Conservation (phyloP, 192 early-diverging fungal species). For the Coemansia sp. region DNA sequence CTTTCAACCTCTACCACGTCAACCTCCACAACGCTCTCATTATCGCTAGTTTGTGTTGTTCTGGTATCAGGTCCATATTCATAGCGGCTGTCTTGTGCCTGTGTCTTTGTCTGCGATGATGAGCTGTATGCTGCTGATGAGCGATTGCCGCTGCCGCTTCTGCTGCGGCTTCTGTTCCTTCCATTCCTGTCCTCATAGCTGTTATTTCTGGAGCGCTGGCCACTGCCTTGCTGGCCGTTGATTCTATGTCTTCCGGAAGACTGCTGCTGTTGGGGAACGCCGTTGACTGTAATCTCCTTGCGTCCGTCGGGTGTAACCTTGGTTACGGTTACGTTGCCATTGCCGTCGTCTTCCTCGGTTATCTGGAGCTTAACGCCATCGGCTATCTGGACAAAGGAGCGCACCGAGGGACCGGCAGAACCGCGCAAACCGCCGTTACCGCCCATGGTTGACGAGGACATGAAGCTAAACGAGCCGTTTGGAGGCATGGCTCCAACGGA, state of each 20-base stretch:
- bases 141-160: conserved; percentile 4
- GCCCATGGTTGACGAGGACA: conserved; percentile 43
- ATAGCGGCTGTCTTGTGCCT: not conserved
- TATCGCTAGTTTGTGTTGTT: conserved; percentile 5
- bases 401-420: conserved; percentile 30
- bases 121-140: conserved; percentile 9
- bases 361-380: conserved; percentile 48
- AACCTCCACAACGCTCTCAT: conserved; percentile 32
- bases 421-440: conserved; percentile 36
- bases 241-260: not conserved
- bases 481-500: conserved; percentile 21
- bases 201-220: conserved; percentile 7
- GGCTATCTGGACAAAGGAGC: conserved; percentile 44
- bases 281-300: conserved; percentile 49
- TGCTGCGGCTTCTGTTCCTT: conserved; percentile 6
- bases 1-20: conserved; percentile 35
- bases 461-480: conserved; percentile 50
- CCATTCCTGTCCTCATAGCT: conserved; percentile 12
- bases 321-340: conserved; percentile 48
- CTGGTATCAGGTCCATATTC: not conserved
- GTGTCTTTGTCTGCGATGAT: not conserved
- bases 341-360: conserved; percentile 47
- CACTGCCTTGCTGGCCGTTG: conserved; percentile 10
- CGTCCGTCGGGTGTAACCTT: conserved; percentile 37
- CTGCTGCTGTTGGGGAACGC: conserved; percentile 31